A percentile compares a stretch with the other conserved stretches of the same genome.
These are phyloP conservation scores for Cystobasidiaceae sp. DNA, from an alignment of 1,284 basidiomycete species.

Conservation along the genomic window DNA sequence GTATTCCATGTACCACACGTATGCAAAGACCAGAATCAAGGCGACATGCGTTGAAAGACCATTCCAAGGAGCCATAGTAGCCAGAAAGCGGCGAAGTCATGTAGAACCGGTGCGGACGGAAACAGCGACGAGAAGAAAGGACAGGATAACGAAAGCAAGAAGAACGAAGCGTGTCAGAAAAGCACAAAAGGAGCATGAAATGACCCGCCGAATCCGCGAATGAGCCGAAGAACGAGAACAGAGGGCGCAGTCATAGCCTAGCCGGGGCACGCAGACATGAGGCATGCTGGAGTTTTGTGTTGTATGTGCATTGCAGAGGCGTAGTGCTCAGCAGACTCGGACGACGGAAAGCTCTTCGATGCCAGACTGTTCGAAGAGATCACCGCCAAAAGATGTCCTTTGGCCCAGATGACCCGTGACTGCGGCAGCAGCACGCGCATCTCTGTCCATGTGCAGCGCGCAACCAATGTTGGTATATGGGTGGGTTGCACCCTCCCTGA, in stretches of 20 bases:
- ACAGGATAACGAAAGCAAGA: constrained; percentile 1
- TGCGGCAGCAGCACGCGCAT: too few species aligned
- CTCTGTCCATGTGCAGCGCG: too few species aligned
- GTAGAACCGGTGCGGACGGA: neutral
- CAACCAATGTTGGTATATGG: neutral
- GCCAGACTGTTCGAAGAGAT: too few species aligned
- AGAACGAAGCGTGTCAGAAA: constrained; percentile 7
- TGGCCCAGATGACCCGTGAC: too few species aligned
- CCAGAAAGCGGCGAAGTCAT: neutral
- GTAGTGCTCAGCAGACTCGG: too few species aligned
- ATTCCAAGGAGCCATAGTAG: neutral
- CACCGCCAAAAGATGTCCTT: too few species aligned
- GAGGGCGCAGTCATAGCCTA: neutral
- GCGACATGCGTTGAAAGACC: neutral
- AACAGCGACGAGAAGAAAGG: neutral
- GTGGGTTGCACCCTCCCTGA: neutral
- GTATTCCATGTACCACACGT: neutral
- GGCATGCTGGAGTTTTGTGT: neutral
- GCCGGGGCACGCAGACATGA: neutral
- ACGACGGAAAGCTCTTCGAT: too few species aligned
- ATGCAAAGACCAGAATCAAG: neutral
- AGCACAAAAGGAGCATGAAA: constrained; percentile 12
- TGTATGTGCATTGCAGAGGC: too few species aligned
- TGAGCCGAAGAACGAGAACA: neutral
- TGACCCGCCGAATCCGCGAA: constrained; percentile 10